Percentiles rank a stretch among this genome's conserved stretches.
These are phyloP conservation scores for Pilaira anomala DNA, from an alignment of 192 early-diverging fungal species.

Conservation along the genomic window DNA sequence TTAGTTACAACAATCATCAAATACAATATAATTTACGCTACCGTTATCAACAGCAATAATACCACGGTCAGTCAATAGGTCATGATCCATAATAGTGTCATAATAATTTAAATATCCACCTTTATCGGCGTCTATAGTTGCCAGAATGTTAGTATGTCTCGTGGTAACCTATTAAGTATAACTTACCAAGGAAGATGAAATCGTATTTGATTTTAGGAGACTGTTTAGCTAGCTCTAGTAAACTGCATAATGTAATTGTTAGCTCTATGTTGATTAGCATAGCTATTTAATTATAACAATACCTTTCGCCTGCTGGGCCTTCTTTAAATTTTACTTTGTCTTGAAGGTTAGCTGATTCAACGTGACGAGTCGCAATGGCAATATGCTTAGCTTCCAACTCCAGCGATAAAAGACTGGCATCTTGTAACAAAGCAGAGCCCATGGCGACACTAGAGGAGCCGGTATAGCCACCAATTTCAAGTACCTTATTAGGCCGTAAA, in stretches of 20 bases:
- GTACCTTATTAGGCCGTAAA: constrained; percentile 45
- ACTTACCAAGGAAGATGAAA: constrained; percentile 18
- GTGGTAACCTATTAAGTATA: not conserved
- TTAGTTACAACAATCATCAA: no score
- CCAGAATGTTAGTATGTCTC: no score
- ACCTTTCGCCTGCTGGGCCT: constrained; percentile 40
- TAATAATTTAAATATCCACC: constrained; percentile 61
- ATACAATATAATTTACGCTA: constrained; percentile 22
- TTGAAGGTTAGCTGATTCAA: constrained; percentile 31
- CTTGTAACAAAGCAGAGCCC: constrained; percentile 54
- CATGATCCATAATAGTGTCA: constrained; percentile 58
- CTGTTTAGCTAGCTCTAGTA: not conserved
- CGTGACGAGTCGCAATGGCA: constrained; percentile 40
- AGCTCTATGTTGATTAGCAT: no score
- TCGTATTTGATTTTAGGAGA: constrained; percentile 11
- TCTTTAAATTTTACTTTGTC: constrained; percentile 45
- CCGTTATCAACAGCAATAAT: constrained; percentile 68
- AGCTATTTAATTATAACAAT: constrained; percentile 2
- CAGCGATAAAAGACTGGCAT: constrained; percentile 41
- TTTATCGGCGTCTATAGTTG: constrained; percentile 79
- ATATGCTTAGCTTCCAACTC: constrained; percentile 55
- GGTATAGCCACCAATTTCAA: constrained; percentile 71
- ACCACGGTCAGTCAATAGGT: constrained; percentile 53
- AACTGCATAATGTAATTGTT: not conserved
- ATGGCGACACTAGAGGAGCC: constrained; percentile 64